phyloP scores from a whole-genome alignment of 352 stramenopile species.

The Globisporangium middletonii region DNA sequence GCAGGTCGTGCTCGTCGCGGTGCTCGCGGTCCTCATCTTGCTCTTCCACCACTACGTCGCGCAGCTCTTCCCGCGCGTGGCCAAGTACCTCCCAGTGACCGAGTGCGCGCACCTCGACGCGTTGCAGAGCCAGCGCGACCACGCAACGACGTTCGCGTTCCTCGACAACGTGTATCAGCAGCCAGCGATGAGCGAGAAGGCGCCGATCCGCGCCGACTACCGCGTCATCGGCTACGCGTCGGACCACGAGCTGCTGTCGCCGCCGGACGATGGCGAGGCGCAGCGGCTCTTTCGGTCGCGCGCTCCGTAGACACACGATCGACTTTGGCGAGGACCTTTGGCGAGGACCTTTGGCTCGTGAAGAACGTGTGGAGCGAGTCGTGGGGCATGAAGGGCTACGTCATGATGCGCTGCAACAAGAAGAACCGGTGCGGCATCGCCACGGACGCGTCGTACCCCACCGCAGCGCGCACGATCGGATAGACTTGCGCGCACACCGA shows the following conservation, averaged over 20 bases:
- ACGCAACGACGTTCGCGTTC: conserved; percentile 39
- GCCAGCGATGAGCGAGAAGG: conserved; percentile 53
- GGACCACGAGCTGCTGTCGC: no score
- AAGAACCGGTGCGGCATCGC: no score
- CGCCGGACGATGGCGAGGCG: conserved; percentile 39
- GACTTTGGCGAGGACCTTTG: no score
- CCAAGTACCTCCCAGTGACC: conserved; percentile 55
- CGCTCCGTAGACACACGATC: no score
- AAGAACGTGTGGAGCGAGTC: no score
- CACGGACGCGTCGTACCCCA: no score
- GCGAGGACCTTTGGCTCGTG: no score
- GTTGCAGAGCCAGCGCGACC: conserved; percentile 23
- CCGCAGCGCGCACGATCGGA: no score
- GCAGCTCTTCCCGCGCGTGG: conserved; percentile 43
- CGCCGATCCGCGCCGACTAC: conserved; percentile 49
- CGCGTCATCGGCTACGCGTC: conserved; percentile 40
- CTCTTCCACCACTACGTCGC: conserved; percentile 63
- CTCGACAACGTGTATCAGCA: conserved; percentile 67
- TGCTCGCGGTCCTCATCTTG: conserved; percentile 34
- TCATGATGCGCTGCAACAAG: no score
- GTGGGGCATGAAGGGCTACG: no score
- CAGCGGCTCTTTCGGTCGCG: conserved; percentile 33
- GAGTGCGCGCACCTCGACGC: conserved; percentile 54
- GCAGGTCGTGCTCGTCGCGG: conserved; percentile 15
- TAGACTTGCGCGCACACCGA: no score